A percentile compares a stretch with the other conserved stretches of the same genome.
Evolutionary conservation across 1,139 yeast species (phyloP).

Genomic region (Chernovozyma sophiae-reginae): DNA sequence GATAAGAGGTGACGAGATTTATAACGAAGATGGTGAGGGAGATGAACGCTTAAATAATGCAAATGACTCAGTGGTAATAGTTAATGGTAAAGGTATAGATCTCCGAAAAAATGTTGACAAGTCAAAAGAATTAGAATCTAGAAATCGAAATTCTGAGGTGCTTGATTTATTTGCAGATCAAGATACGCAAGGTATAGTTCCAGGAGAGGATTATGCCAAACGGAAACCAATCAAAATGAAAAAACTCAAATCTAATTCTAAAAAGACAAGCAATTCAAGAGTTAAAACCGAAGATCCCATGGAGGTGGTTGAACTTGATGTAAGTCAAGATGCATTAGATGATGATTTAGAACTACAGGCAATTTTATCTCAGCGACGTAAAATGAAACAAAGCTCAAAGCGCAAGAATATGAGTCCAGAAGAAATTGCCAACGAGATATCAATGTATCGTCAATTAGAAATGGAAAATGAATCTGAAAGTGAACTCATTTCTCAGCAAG

Average conservation of each 20-base stretch:
- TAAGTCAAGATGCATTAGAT: conserved; percentile 29
- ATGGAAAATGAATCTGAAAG: conserved; percentile 25
- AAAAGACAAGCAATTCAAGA: conserved; percentile 17
- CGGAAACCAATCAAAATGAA: conserved; percentile 44
- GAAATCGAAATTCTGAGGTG: conserved; percentile 5
- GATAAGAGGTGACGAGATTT: too few species aligned
- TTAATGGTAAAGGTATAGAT: conserved; percentile 11
- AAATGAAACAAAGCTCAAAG: conserved; percentile 29
- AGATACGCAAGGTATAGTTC: conserved; percentile 12
- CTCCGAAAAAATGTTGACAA: conserved; percentile 6
- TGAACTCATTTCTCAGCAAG: conserved; percentile 6
- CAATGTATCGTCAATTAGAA: conserved; percentile 25
- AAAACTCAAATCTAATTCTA: conserved; percentile 26
- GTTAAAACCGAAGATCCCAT: conserved; percentile 16
- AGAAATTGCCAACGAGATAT: conserved; percentile 45
- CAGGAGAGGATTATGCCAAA: conserved; percentile 15
- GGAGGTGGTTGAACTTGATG: conserved; percentile 26
- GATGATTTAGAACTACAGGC: conserved; percentile 44
- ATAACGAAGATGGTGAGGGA: conserved; percentile 12
- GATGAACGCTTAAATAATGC: conserved; percentile 4
- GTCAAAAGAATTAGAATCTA: conserved; percentile 15
- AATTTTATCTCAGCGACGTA: conserved; percentile 37
- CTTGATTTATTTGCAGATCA: conserved; percentile 24
- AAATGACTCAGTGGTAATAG: not conserved
- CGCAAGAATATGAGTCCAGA: conserved; percentile 34